A percentile compares a stretch with the other conserved stretches of the same genome.
Evolutionary conservation across 257 asterid species (phyloP).

Genomic region (Rauvolfia tetraphylla): DNA sequence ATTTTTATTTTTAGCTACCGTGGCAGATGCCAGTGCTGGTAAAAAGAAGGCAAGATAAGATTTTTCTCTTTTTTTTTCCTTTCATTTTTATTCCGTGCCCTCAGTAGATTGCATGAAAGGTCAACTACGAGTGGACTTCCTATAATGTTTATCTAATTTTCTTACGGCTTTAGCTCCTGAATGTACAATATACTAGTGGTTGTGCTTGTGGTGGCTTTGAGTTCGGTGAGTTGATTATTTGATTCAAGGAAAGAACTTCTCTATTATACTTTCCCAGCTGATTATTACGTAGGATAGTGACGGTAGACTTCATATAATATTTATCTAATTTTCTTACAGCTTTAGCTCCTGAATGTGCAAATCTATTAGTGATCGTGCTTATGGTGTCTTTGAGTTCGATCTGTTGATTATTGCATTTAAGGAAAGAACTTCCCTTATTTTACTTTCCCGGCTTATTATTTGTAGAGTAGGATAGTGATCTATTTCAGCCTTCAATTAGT

Average conservation of each 20-base stretch:
- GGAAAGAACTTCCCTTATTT: not conserved
- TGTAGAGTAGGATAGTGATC: not conserved
- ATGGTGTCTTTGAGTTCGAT: not conserved
- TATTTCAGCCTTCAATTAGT: not conserved
- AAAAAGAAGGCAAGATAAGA: not conserved
- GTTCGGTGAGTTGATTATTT: constrained; percentile 10
- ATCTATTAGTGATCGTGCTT: not conserved
- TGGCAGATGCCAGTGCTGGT: not conserved
- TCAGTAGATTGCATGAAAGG: not conserved
- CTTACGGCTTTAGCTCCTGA: not conserved
- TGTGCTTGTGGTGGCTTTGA: not conserved
- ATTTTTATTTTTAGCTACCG: constrained; percentile 4
- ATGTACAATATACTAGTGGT: not conserved
- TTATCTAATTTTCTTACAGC: not conserved
- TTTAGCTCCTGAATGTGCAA: not conserved
- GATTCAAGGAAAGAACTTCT: not conserved
- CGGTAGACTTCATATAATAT: not conserved
- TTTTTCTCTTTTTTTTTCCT: not conserved
- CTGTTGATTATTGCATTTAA: constrained; percentile 5
- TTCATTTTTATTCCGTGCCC: not conserved
- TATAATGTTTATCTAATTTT: not conserved
- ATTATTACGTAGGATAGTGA: too few species aligned
- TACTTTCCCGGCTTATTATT: not conserved
- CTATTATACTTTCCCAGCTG: not conserved
- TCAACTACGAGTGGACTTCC: not conserved